A percentile compares a stretch with the other conserved stretches of the same genome.
phyloP scores from a whole-genome alignment of 2,329 filamentous ascomycete genomes.

The Beauveria sp. region DNA sequence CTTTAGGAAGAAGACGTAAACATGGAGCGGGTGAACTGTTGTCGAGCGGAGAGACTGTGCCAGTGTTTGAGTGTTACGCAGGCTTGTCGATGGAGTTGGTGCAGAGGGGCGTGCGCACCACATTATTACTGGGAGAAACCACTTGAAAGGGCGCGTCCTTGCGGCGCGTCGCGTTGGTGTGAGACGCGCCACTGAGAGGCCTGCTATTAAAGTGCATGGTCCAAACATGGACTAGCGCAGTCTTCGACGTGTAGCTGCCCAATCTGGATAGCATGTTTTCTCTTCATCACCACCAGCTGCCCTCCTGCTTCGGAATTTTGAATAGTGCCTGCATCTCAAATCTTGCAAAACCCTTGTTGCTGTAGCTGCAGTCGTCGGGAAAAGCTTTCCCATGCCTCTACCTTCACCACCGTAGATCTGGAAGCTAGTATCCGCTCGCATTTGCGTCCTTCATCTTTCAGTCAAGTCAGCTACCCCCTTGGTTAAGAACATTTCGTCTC shows the following conservation, averaged over 20 bases:
- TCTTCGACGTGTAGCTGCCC: neutral
- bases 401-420: neutral
- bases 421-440: neutral
- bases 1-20: neutral
- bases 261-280: neutral
- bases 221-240: neutral
- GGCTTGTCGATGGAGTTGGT: neutral
- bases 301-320: neutral
- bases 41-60: neutral
- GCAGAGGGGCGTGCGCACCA: neutral
- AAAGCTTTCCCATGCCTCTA: neutral
- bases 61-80: neutral
- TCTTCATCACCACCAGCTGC: neutral
- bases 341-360: neutral
- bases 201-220: neutral
- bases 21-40: neutral
- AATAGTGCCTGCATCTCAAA: neutral
- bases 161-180: constrained; percentile 9
- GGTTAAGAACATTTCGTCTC: constrained; percentile 5
- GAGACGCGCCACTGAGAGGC: neutral
- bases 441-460: constrained; percentile 8
- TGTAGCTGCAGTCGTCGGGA: neutral
- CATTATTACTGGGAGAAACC: neutral
- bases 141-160: constrained; percentile 2
- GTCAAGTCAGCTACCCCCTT: neutral